phyloP scores from a whole-genome alignment of 1,139 yeast species.

The Debaryomycetaceae sp. region DNA sequence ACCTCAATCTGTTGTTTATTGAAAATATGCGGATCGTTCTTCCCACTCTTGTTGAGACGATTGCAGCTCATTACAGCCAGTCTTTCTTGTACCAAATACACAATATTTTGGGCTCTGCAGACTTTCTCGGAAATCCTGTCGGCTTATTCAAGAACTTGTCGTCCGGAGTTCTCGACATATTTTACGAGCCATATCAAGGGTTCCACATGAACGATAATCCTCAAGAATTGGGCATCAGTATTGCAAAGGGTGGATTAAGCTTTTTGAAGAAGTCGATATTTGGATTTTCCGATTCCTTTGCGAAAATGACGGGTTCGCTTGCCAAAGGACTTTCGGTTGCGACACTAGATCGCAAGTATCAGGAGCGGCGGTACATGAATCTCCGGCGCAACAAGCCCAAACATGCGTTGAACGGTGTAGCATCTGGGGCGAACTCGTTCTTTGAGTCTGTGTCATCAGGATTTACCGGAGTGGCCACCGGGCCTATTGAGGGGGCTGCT shows the following conservation, averaged over 20 bases:
- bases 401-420: constrained; percentile 82
- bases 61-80: constrained; percentile 83
- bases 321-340: constrained; percentile 92
- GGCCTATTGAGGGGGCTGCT: constrained; percentile 83
- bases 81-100: constrained; percentile 88
- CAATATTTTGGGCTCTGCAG: constrained; percentile 92
- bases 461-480: constrained; percentile 77
- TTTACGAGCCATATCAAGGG: constrained; percentile 96
- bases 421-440: constrained; percentile 82
- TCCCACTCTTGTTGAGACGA: constrained; percentile 59
- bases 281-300: constrained; percentile 88
- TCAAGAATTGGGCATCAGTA: constrained; percentile 86
- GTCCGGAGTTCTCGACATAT: constrained; percentile 92
- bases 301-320: constrained; percentile 85
- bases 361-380: constrained; percentile 64
- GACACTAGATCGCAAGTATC: constrained; percentile 78
- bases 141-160: constrained; percentile 88
- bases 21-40: constrained; percentile 85
- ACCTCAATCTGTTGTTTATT: constrained; percentile 73
- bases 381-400: constrained; percentile 72
- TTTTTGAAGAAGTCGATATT: constrained; percentile 90
- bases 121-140: constrained; percentile 92
- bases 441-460: constrained; percentile 85
- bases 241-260: constrained; percentile 93
- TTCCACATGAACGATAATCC: constrained; percentile 90